Evolutionary conservation across 176 grass and related monocot species (phyloP).

Genomic region (Oryza officinalis): DNA sequence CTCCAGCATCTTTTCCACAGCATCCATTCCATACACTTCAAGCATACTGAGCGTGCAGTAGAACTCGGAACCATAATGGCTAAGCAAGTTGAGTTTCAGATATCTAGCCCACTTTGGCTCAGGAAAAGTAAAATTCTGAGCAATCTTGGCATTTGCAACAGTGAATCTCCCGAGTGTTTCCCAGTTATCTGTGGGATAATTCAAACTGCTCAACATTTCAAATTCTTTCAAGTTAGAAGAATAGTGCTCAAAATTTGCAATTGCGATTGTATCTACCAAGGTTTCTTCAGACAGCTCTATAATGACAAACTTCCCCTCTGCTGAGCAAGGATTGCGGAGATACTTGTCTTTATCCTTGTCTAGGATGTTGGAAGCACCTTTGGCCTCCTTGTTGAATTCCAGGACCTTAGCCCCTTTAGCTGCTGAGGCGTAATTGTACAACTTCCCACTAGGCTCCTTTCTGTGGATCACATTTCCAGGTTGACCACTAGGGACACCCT

Average conservation of each 20-base stretch:
- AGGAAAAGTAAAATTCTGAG: constrained; percentile 65
- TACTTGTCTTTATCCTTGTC: constrained; percentile 98
- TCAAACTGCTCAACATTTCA: constrained; percentile 74
- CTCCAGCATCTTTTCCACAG: constrained; percentile 94
- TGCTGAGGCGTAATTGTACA: constrained; percentile 90
- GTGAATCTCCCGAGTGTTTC: constrained; percentile 77
- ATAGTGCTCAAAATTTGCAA: constrained; percentile 97
- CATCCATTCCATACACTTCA: constrained; percentile 98
- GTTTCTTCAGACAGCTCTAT: constrained; percentile 99
- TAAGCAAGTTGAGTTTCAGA: constrained; percentile 82
- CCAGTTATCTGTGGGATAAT: constrained; percentile 86
- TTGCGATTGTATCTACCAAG: constrained; percentile 75
- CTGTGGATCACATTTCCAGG: constrained; percentile 67
- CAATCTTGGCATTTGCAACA: constrained; percentile 69
- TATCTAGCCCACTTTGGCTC: constrained; percentile 93
- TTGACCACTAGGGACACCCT: constrained; percentile 49
- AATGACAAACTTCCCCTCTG: constrained; percentile 84
- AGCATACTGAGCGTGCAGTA: constrained; percentile 90
- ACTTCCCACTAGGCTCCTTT: constrained; percentile 82
- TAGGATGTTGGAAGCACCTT: constrained; percentile 91
- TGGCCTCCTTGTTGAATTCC: constrained; percentile 91
- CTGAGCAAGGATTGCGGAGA: constrained; percentile 93
- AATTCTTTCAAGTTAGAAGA: constrained; percentile 89
- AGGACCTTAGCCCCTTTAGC: constrained; percentile 88
- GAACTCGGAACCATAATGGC: constrained; percentile 93